Conservation (phyloP, 495 filamentous ascomycete species). For the Aspergillus taichungensis region DNA sequence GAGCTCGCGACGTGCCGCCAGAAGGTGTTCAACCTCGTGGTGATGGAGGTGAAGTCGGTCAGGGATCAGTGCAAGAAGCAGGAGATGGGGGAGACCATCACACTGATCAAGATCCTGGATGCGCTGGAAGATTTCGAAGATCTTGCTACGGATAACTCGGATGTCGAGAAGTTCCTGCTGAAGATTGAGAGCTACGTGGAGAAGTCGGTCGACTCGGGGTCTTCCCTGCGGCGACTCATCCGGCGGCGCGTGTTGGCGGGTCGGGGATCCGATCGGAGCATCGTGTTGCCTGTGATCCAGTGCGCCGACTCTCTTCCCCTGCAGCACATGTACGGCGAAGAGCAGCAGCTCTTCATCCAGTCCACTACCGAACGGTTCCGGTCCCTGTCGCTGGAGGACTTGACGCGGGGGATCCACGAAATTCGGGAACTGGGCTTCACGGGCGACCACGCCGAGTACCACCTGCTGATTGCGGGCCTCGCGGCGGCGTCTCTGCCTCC, state of each 20-base stretch:
- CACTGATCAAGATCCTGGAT: slow-evolving; percentile 36
- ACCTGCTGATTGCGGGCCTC: slow-evolving; percentile 30
- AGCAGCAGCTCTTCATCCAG: slow-evolving; percentile 35
- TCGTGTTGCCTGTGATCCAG: slow-evolving; percentile 24
- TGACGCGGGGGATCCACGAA: slow-evolving; percentile 24
- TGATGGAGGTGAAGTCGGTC: slow-evolving; percentile 31
- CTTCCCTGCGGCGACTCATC: slow-evolving; percentile 26
- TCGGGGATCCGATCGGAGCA: slow-evolving; percentile 21
- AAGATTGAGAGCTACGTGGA: slow-evolving; percentile 34
- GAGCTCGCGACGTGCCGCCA: slow-evolving; percentile 28
- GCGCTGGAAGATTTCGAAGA: slow-evolving; percentile 40
- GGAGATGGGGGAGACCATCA: slow-evolving; percentile 32
- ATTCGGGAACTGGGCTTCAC: slow-evolving; percentile 26
- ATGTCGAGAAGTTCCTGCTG: slow-evolving; percentile 31
- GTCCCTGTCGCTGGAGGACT: slow-evolving; percentile 20
- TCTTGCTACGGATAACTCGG: slow-evolving; percentile 24
- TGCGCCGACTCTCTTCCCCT: slow-evolving; percentile 31
- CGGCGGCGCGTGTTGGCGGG: slow-evolving; percentile 31
- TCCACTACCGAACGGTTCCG: slow-evolving; percentile 31
- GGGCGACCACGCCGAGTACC: slow-evolving; percentile 22
- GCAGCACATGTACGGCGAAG: slow-evolving; percentile 31
- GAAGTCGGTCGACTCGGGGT: slow-evolving; percentile 28
- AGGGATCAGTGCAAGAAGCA: slow-evolving; percentile 35
- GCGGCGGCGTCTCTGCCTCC: slow-evolving; percentile 24
- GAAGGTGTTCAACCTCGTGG: slow-evolving; percentile 26